Base-by-base conservation (phyloP, 257 asterid species). In the Solanum medicagineum region DNA sequence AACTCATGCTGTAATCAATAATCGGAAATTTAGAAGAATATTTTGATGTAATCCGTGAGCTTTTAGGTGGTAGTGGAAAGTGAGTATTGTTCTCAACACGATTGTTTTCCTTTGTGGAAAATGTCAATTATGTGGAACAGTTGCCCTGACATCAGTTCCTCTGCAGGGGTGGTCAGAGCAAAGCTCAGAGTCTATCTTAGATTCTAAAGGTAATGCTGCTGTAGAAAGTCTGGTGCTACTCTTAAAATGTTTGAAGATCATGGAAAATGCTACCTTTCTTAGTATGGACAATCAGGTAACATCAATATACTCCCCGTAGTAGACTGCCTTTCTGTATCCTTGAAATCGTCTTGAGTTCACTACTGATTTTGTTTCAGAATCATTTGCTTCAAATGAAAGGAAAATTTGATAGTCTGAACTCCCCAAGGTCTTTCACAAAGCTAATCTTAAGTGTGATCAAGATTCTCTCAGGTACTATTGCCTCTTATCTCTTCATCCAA, bases 351-450 rank as follows among this genome's bases (percentile, higher is more conserved):
- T 53, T 53, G 29, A 79, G 65, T 53, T 53, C 12, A 26, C 47
- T 69, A 36, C 51, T 49, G 29, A 80, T 62, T 70, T 81, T 71
- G 81, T 88, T 73, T 71, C 93, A 94, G 98, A 89, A 91, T 91
- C 95, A 94, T 89, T 90, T 94, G 91, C 98, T 94, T 88, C 92
- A 90, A 79, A 94, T 93, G 93, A 93, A 91, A 91, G 95, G 94
- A 85, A 91, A 87, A 71, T 81, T 92, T 74, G 94, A 90, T 70
- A 83, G 90, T 81, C 89, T 91, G 87, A 88, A 69, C 65, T 87
- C 94, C 87, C 93, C 98, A 54, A 93, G 92, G 29, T 88, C 92
- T 86, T 92, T 93, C 84, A 90, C 88, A 79, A 91, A 94, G 87
- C 95, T 94, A 85, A 90, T 93, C 88, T 88, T 93, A 86, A 89